phyloP scores from a whole-genome alignment of 768 basidiomycete genomes.

The Baorangia bicolor region DNA sequence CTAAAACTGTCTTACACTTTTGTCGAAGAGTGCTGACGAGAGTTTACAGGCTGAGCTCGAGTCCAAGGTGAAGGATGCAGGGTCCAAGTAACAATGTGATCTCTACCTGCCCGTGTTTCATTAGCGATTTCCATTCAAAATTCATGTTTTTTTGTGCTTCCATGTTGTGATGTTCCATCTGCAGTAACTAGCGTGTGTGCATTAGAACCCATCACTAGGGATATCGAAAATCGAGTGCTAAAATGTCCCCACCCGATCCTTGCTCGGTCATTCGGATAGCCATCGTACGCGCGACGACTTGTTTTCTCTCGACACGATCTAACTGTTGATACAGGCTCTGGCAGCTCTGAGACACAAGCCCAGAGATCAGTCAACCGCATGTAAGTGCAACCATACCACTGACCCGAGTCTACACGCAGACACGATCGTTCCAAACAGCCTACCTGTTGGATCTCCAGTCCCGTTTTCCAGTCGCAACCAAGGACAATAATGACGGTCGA shows the following conservation, averaged over 20 bases:
- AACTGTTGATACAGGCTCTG: slow-evolving; percentile 15
- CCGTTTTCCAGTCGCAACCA: slow-evolving; percentile 19
- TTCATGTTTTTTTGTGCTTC: neutral
- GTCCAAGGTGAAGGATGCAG: slow-evolving; percentile 25
- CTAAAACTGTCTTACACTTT: slow-evolving; percentile 15
- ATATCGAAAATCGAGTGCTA: neutral
- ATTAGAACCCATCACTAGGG: too few species aligned
- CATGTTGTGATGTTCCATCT: neutral
- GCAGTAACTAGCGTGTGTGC: neutral
- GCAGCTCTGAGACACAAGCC: slow-evolving; percentile 27
- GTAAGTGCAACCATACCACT: slow-evolving; percentile 5
- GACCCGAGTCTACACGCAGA: neutral
- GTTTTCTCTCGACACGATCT: neutral
- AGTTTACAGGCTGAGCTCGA: slow-evolving; percentile 30
- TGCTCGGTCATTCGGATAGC: slow-evolving; percentile 20
- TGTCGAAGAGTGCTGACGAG: slow-evolving; percentile 10
- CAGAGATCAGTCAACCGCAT: slow-evolving; percentile 21
- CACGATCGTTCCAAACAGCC: slow-evolving; percentile 14
- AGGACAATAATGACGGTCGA: neutral
- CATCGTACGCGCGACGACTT: slow-evolving; percentile 21
- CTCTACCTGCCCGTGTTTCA: neutral
- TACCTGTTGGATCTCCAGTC: slow-evolving; percentile 29
- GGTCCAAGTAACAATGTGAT: slow-evolving; percentile 20
- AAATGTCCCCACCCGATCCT: slow-evolving; percentile 13
- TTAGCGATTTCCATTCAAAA: neutral